phyloP scores from a whole-genome alignment of 2,329 filamentous ascomycete genomes.

The Penicillium aurantiogriseum region DNA sequence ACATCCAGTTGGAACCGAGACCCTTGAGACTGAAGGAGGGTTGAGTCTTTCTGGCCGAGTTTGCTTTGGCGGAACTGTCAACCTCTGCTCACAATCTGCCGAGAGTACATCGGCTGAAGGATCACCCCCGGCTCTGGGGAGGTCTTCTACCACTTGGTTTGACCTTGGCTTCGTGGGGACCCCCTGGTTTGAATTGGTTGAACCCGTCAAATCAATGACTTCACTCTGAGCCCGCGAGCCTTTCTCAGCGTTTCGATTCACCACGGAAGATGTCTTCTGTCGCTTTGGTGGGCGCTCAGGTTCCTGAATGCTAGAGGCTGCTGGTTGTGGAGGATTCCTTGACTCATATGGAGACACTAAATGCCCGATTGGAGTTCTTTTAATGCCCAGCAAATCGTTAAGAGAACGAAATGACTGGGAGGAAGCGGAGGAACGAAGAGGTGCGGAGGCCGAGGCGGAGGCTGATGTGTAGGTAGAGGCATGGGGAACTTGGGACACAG shows the following conservation, averaged over 20 bases:
- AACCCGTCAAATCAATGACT: conserved; percentile 27
- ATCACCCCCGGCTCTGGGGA: not conserved
- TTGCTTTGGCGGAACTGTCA: not conserved
- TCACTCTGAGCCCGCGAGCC: conserved; percentile 9
- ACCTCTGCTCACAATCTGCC: not conserved
- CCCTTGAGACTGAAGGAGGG: not conserved
- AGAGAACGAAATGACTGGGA: conserved; percentile 56
- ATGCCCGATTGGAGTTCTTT: conserved; percentile 63
- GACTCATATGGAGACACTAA: conserved; percentile 67
- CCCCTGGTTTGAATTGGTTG: conserved; percentile 7
- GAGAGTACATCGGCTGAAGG: not conserved
- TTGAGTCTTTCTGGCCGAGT: not conserved
- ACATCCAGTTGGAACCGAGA: not conserved
- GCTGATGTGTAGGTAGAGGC: conserved; percentile 21
- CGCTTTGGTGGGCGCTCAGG: conserved; percentile 36
- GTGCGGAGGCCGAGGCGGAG: conserved; percentile 11
- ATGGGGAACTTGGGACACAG: conserved; percentile 45
- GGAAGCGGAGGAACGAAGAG: conserved; percentile 24
- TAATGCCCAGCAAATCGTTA: conserved; percentile 64
- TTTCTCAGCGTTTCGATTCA: conserved; percentile 12
- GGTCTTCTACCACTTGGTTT: not conserved
- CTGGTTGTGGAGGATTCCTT: conserved; percentile 14
- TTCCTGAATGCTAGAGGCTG: conserved; percentile 15
- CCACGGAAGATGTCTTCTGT: conserved; percentile 23
- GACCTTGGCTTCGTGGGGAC: not conserved